phyloP scores from a whole-genome alignment of 2,329 filamentous ascomycete genomes.

The Tolypocladium endophyticum region DNA sequence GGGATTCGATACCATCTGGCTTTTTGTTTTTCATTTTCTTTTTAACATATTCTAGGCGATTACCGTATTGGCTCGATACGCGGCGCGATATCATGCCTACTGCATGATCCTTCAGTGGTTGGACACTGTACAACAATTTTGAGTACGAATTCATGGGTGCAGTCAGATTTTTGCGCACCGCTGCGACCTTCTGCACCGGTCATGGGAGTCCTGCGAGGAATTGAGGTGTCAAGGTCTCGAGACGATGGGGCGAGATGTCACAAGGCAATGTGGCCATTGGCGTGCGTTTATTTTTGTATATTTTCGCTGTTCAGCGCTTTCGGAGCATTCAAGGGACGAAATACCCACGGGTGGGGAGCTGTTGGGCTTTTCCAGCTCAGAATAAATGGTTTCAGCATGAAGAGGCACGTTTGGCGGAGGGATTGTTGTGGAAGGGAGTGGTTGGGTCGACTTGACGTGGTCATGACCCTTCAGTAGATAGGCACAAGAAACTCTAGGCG shows the following conservation, averaged over 20 bases:
- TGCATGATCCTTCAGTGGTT: not conserved
- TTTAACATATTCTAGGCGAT: not conserved
- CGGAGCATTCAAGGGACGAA: conserved; percentile 20
- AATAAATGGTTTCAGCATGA: not conserved
- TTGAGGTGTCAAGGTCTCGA: not conserved
- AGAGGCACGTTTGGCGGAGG: not conserved
- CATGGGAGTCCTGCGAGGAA: not conserved
- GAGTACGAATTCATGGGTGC: not conserved
- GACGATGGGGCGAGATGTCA: not conserved
- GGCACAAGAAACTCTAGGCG: not conserved
- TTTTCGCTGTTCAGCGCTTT: conserved; percentile 2
- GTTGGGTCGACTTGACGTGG: not conserved
- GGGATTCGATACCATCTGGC: not conserved
- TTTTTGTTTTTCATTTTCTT: too few relatives aligned
- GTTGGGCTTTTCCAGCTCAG: not conserved
- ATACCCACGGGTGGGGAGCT: not conserved
- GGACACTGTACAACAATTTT: not conserved
- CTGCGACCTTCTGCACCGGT: not conserved
- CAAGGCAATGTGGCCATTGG: not conserved
- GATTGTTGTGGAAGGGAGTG: not conserved
- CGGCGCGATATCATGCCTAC: not conserved
- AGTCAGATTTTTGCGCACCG: not conserved
- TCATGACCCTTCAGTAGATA: not conserved
- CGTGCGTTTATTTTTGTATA: not conserved
- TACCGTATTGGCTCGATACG: not conserved